Base-by-base conservation (phyloP, 768 basidiomycete species). In the Asterophora parasitica region DNA sequence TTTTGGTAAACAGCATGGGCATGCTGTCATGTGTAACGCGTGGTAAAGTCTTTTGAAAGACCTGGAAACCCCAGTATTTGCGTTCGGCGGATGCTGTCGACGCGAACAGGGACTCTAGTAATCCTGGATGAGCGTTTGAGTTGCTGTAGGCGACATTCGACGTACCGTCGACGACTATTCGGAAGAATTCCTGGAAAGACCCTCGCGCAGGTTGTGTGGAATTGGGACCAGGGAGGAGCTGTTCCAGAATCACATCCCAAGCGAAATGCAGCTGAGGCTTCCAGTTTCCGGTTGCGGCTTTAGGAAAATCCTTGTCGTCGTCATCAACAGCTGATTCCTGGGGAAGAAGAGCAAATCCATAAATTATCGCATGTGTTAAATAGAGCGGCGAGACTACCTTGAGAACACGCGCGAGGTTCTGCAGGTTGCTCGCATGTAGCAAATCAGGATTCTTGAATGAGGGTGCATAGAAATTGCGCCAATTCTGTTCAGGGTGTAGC, bases 1-100 rank as follows among this genome's bases (percentile, higher is more conserved):
- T 93, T 58, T 85, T 86, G 15, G 90, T 94, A 64, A 99, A 93
- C 28, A 98, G 72, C 77, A 91, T 83, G 0, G 90, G 86, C 57
- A 95, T 73, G 44, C 81, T 84, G 37, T 77, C 67, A 13, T 79
- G 65, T 12, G 76, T 71, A 26, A 90, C 76, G 31, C 82, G 81
- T 12, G 79, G 76, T 34, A 96, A 70, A 7, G 91, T 82, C 53
- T 81, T 85, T 58, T 84, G 80, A 68, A 97, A 89, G 15, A 95
- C 78, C 56, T 87, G 85, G 70, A 98, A 95, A n/a, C 93, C 95
- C 87, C 91, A 94, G 60, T 86, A 91, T 67, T 96, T 95, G 42
- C 92, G 81, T 64, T 93, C 85, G 0, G 85, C 71, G 0, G 93
- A 93, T 0, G 93, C 82, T 15, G 85, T 85, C 6, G 83, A 72